phyloP scores from a whole-genome alignment of 129 eudicot genomes.

The Solidago caesia region DNA sequence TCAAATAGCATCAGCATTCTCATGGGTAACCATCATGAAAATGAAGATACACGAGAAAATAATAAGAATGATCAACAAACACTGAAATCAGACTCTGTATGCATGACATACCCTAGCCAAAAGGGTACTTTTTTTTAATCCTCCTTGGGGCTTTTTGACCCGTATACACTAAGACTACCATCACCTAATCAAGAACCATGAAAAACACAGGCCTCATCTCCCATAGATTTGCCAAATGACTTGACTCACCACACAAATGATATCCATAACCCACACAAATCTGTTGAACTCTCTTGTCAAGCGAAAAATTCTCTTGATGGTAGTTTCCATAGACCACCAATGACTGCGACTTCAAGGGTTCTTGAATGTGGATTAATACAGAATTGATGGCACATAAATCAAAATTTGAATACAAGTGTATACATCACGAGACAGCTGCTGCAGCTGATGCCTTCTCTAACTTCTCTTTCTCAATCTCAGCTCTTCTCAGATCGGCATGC shows the following conservation, averaged over 20 bases:
- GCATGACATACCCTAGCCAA: constrained; percentile 27
- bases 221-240: constrained; percentile 24
- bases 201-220: constrained; percentile 26
- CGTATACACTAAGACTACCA: constrained; percentile 32
- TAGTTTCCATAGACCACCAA: constrained; percentile 17
- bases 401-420: not conserved
- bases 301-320: constrained; percentile 16
- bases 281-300: constrained; percentile 17
- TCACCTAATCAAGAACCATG: constrained; percentile 11
- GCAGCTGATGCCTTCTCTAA: constrained; percentile 52
- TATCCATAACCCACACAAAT: constrained; percentile 23
- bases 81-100: constrained; percentile 24
- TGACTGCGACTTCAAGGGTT: constrained; percentile 24
- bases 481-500: constrained; percentile 86
- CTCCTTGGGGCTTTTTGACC: constrained; percentile 27
- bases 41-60: too few species aligned
- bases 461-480: constrained; percentile 83
- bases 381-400: constrained; percentile 7
- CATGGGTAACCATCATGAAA: not conserved
- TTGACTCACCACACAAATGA: constrained; percentile 23
- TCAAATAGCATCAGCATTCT: constrained; percentile 21
- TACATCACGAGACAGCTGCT: constrained; percentile 45
- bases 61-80: constrained; percentile 7
- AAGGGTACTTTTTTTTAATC: constrained; percentile 21
- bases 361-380: constrained; percentile 23